phyloP scores from a whole-genome alignment of 179 eudicot species.

The Heliamphora pulchella region DNA sequence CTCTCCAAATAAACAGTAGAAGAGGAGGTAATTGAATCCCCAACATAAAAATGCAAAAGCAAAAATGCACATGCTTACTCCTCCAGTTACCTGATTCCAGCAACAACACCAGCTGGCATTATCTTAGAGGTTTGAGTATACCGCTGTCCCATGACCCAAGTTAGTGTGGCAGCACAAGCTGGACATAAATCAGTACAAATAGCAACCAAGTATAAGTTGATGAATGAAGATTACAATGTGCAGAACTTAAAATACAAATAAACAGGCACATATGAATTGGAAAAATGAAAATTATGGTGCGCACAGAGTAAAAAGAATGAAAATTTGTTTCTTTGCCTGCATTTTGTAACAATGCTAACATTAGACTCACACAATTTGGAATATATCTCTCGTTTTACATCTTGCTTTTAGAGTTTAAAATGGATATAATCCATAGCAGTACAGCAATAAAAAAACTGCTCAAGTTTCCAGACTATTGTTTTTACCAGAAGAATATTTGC shows the following conservation, averaged over 20 bases:
- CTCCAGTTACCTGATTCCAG: constrained; percentile 68
- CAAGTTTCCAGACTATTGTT: neutral
- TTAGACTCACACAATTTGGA: neutral
- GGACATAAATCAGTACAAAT: constrained; percentile 25
- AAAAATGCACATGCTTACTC: constrained; percentile 10
- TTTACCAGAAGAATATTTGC: neutral
- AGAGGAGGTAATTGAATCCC: neutral
- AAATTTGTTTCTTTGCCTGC: neutral
- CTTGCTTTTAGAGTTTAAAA: neutral
- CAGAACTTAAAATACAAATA: neutral
- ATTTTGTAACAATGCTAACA: neutral
- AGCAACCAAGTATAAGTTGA: neutral
- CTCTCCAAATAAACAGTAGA: neutral
- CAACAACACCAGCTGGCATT: constrained; percentile 92
- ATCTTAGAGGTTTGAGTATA: constrained; percentile 76
- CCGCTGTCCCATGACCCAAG: constrained; percentile 89
- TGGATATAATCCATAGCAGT: neutral
- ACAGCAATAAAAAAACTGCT: neutral
- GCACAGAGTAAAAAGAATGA: neutral
- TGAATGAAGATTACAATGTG: neutral
- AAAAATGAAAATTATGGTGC: neutral
- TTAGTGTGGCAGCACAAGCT: constrained; percentile 67
- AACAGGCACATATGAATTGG: neutral
- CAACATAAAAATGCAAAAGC: constrained; percentile 9
- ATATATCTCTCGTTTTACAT: neutral